These are phyloP conservation scores for Domatiomyces globalis DNA, from an alignment of 2,329 filamentous ascomycete genomes.

Conservation along the genomic window DNA sequence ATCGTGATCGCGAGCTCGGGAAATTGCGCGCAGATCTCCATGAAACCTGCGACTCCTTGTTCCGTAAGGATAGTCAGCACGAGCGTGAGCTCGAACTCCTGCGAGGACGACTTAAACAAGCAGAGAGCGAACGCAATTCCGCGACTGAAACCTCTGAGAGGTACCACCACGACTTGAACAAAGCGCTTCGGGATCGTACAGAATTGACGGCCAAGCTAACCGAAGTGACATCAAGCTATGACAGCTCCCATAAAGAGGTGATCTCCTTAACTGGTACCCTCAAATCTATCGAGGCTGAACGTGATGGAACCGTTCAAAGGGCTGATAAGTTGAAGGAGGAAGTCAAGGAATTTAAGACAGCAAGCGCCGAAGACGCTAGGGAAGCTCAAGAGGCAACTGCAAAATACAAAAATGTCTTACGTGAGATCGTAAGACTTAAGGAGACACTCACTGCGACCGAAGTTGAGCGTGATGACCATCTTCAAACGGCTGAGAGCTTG, in stretches of 20 bases:
- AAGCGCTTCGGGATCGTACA: slow-evolving; percentile 18
- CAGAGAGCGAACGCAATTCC: slow-evolving; percentile 18
- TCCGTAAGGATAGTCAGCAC: slow-evolving; percentile 16
- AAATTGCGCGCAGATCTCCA: slow-evolving; percentile 17
- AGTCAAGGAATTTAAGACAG: slow-evolving; percentile 16
- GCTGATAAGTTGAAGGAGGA: slow-evolving; percentile 21
- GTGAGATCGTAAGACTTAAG: slow-evolving; percentile 18
- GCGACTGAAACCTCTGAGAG: slow-evolving; percentile 19
- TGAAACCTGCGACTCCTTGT: slow-evolving; percentile 13
- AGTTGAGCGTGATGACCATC: slow-evolving; percentile 21
- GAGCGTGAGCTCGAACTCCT: slow-evolving; percentile 19
- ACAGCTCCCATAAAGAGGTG: slow-evolving; percentile 19
- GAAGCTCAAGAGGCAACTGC: slow-evolving; percentile 18
- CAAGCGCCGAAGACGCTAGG: slow-evolving; percentile 15
- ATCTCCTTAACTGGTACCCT: slow-evolving; percentile 17
- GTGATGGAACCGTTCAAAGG: slow-evolving; percentile 18
- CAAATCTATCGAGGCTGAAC: slow-evolving; percentile 18
- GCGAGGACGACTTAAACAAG: slow-evolving; percentile 12
- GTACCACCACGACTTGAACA: slow-evolving; percentile 18
- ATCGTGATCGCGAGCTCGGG: slow-evolving; percentile 21
- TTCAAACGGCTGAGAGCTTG: slow-evolving; percentile 18
- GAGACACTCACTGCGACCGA: slow-evolving; percentile 19
- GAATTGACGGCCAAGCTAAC: slow-evolving; percentile 18
- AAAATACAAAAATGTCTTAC: slow-evolving; percentile 16
- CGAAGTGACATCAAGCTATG: slow-evolving; percentile 17